Evolutionary conservation across 176 grass and related monocot species (phyloP).

Genomic region (Alloteropsis semialata): DNA sequence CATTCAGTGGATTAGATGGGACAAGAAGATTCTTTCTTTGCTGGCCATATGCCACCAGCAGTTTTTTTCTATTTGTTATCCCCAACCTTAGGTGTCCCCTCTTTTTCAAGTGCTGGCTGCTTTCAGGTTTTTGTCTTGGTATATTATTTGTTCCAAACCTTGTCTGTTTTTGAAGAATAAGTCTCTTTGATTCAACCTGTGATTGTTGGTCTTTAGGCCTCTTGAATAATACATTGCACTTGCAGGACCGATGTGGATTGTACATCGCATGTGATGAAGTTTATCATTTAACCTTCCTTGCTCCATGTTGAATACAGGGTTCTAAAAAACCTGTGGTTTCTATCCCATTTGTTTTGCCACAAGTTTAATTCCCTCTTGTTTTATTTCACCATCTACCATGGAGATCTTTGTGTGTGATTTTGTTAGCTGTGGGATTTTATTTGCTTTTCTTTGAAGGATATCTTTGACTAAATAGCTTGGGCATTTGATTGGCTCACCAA

Average conservation of each 20-base stretch:
- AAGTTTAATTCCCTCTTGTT: background rate
- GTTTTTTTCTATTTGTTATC: slow-evolving; percentile 20
- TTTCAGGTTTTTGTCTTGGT: slow-evolving; percentile 10
- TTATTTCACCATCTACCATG: background rate
- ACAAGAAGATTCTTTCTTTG: slow-evolving; percentile 37
- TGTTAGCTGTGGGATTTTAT: background rate
- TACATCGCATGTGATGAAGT: background rate
- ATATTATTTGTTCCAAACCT: background rate
- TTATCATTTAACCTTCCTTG: background rate
- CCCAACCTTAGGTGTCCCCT: background rate
- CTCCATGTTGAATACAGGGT: background rate
- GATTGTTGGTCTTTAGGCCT: background rate
- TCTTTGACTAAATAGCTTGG: background rate
- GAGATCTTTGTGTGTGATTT: background rate
- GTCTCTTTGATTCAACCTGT: background rate
- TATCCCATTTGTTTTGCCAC: background rate
- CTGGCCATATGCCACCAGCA: slow-evolving; percentile 40
- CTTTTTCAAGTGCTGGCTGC: background rate
- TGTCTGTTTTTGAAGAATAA: slow-evolving; percentile 17
- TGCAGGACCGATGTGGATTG: background rate
- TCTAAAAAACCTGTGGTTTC: background rate
- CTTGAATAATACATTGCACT: background rate
- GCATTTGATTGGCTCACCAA: background rate
- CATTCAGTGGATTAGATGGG: slow-evolving; percentile 10
- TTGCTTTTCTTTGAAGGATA: background rate